Evolutionary conservation across 108 stramenopile species (phyloP).

Genomic region (Asterionellopsis glacialis): DNA sequence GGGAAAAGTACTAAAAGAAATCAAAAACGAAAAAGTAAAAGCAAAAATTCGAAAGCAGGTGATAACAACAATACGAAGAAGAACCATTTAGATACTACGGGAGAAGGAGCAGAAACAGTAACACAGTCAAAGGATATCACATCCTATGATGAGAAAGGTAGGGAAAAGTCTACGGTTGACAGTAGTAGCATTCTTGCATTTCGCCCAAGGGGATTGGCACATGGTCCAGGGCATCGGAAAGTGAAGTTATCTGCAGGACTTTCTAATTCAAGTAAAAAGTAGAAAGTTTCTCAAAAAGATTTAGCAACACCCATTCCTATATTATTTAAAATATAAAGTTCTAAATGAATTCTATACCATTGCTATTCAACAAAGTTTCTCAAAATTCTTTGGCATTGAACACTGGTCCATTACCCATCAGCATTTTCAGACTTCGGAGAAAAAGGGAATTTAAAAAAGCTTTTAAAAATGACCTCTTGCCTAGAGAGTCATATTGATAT

Average conservation of each 20-base stretch:
- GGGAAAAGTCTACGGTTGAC: neutral
- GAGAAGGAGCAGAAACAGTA: neutral
- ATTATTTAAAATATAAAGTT: too few relatives aligned
- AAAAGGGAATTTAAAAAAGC: too few relatives aligned
- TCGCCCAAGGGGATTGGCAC: slow-evolving; percentile 5
- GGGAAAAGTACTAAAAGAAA: slow-evolving; percentile 67
- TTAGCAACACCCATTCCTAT: too few relatives aligned
- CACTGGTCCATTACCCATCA: too few relatives aligned
- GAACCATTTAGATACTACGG: neutral
- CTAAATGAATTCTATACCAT: too few relatives aligned
- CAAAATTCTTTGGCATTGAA: too few relatives aligned
- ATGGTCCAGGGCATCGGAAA: neutral
- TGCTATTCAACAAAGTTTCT: too few relatives aligned
- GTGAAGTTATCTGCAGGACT: neutral
- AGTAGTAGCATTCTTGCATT: slow-evolving; percentile 7
- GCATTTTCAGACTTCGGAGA: too few relatives aligned
- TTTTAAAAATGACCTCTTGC: too few relatives aligned
- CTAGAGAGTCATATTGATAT: too few relatives aligned
- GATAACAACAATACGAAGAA: neutral
- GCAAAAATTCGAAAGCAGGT: slow-evolving; percentile 2
- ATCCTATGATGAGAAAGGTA: neutral
- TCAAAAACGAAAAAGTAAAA: slow-evolving; percentile 31
- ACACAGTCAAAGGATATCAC: neutral
- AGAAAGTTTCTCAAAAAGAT: too few relatives aligned
- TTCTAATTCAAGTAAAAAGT: too few relatives aligned